phyloP scores from a whole-genome alignment of 1,284 basidiomycete genomes.

The Polyporus tsugae region DNA sequence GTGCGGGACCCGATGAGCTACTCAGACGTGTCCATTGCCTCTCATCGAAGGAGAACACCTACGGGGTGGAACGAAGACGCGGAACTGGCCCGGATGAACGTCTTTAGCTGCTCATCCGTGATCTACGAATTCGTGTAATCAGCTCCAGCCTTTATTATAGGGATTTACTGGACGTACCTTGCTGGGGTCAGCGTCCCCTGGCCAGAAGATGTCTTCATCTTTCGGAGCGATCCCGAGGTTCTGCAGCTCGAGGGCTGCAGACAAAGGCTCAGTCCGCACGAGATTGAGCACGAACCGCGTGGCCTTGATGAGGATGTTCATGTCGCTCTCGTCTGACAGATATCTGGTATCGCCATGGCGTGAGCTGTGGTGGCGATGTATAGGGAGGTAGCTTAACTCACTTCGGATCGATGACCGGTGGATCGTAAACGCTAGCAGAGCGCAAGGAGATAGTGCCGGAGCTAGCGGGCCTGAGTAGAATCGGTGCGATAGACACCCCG shows the following conservation, averaged over 20 bases:
- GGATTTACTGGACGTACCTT: slow-evolving; percentile 20
- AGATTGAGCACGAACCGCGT: slow-evolving; percentile 37
- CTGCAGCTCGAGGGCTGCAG: slow-evolving; percentile 40
- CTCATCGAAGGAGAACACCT: not conserved
- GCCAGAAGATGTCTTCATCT: slow-evolving; percentile 36
- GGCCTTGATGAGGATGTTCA: slow-evolving; percentile 40
- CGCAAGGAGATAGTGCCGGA: slow-evolving; percentile 47
- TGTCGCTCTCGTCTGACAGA: slow-evolving; percentile 34
- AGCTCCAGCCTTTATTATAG: not conserved
- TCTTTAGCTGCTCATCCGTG: not conserved
- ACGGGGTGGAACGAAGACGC: not conserved
- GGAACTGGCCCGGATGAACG: not conserved
- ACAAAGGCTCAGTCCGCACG: slow-evolving; percentile 38
- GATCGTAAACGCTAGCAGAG: slow-evolving; percentile 45
- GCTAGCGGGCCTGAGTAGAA: slow-evolving; percentile 40
- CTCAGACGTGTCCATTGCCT: too few species aligned
- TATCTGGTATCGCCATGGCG: slow-evolving; percentile 27
- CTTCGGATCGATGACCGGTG: slow-evolving; percentile 52
- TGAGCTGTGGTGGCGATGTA: not conserved
- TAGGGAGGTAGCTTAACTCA: slow-evolving; percentile 29
- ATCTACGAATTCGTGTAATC: not conserved
- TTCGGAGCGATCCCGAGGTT: slow-evolving; percentile 23
- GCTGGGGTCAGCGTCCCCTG: slow-evolving; percentile 38
- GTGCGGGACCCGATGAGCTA: too few species aligned
- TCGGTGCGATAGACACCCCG: slow-evolving; percentile 8